phyloP scores from a whole-genome alignment of 257 asterid species.

The Ehretia macrophylla region DNA sequence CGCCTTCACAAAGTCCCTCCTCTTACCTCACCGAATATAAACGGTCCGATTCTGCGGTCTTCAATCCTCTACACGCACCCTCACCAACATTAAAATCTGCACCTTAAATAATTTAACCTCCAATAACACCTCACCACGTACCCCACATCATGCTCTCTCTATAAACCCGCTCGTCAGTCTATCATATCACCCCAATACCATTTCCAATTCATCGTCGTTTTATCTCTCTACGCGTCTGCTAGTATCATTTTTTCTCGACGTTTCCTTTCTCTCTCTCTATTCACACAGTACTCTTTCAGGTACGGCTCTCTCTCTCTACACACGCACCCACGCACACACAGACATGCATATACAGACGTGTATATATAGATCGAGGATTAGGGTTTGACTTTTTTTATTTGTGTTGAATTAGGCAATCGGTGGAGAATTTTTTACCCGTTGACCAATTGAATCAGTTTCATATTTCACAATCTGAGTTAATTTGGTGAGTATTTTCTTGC shows the following conservation, averaged over 20 bases:
- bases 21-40: not conserved
- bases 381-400: not conserved
- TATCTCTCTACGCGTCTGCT: not conserved
- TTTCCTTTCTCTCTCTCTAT: slow-evolving; percentile 5
- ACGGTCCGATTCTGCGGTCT: not conserved
- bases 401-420: not conserved
- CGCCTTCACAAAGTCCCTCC: not conserved
- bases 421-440: not conserved
- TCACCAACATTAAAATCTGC: not conserved
- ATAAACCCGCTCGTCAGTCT: not conserved
- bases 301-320: slow-evolving; percentile 6
- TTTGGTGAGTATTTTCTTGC: not conserved
- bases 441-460: not conserved
- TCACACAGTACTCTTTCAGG: slow-evolving; percentile 10
- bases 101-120: not conserved
- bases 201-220: not conserved
- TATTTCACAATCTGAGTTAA: not conserved
- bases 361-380: too few relatives aligned
- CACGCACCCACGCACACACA: too few relatives aligned
- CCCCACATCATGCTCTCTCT: not conserved
- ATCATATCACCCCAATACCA: not conserved
- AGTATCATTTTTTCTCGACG: slow-evolving; percentile 6
- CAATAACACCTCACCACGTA: not conserved
- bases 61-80: not conserved
- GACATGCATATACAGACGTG: not conserved